Percentiles rank a stretch among this genome's conserved stretches.
Evolutionary conservation across 192 early-diverging fungal species (phyloP).

Genomic region (Polychytrium aggregatum): DNA sequence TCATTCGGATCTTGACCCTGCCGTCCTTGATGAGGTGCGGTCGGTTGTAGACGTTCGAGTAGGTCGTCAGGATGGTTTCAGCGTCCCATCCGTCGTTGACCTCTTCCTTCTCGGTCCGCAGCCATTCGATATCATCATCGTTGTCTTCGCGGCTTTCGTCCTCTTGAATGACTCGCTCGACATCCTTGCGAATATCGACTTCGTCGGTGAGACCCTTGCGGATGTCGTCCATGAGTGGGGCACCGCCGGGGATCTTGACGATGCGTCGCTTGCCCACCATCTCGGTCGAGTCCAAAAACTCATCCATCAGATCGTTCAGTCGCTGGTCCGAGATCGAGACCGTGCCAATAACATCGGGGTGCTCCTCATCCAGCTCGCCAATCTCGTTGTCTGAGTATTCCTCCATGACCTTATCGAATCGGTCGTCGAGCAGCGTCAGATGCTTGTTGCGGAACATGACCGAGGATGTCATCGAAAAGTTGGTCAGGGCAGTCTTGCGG

Average conservation of each 20-base stretch:
- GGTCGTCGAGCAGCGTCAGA: slow-evolving; percentile 82
- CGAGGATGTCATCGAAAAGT: slow-evolving; percentile 85
- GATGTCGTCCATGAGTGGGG: slow-evolving; percentile 25
- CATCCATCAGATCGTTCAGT: slow-evolving; percentile 35
- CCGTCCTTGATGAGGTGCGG: slow-evolving; percentile 71
- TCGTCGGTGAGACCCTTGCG: slow-evolving; percentile 26
- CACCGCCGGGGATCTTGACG: slow-evolving; percentile 12
- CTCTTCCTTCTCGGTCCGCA: slow-evolving; percentile 36
- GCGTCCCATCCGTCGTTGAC: slow-evolving; percentile 72
- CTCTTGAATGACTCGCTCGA: slow-evolving; percentile 56
- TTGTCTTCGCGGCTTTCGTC: slow-evolving; percentile 56
- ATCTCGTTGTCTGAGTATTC: slow-evolving; percentile 37
- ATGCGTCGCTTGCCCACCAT: slow-evolving; percentile 22
- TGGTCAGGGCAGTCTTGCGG: slow-evolving; percentile 21
- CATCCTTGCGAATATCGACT: slow-evolving; percentile 6
- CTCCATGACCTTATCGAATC: slow-evolving; percentile 68
- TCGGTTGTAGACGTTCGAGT: slow-evolving; percentile 91
- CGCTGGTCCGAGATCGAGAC: slow-evolving; percentile 5
- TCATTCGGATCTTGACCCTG: slow-evolving; percentile 13
- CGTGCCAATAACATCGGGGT: slow-evolving; percentile 17
- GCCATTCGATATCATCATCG: slow-evolving; percentile 30
- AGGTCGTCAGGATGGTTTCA: slow-evolving; percentile 79
- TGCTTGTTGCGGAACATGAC: slow-evolving; percentile 88
- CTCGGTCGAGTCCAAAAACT: slow-evolving; percentile 30
- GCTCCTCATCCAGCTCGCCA: slow-evolving; percentile 26